Conservation (phyloP, 352 stramenopile genomes). For the Phytophthora uliginosa region DNA sequence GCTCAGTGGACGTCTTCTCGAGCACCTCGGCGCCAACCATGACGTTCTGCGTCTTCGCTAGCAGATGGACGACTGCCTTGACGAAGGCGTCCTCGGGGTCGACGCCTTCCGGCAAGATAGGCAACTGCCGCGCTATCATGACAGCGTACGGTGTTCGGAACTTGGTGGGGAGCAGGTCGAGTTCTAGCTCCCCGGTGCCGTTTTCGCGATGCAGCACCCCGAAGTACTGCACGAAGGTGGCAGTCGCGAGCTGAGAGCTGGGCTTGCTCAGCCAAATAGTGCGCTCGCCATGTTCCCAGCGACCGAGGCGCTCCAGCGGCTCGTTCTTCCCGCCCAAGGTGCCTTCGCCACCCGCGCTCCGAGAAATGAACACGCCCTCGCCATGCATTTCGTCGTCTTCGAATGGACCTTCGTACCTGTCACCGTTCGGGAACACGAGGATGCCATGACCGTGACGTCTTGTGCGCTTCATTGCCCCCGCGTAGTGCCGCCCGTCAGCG, state of each 20-base stretch:
- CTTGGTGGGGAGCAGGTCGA: slow-evolving; percentile 70
- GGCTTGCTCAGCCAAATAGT: slow-evolving; percentile 73
- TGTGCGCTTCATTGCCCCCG: slow-evolving; percentile 66
- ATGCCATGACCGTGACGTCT: slow-evolving; percentile 81
- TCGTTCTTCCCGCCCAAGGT: slow-evolving; percentile 42
- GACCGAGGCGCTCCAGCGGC: slow-evolving; percentile 67
- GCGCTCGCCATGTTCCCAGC: slow-evolving; percentile 75
- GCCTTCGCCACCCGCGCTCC: slow-evolving; percentile 21
- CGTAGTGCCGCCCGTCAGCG: slow-evolving; percentile 76
- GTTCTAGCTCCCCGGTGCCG: slow-evolving; percentile 63
- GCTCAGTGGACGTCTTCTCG: slow-evolving; percentile 57
- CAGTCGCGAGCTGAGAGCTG: slow-evolving; percentile 75
- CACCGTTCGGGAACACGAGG: slow-evolving; percentile 89
- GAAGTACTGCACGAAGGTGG: slow-evolving; percentile 86
- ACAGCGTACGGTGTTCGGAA: slow-evolving; percentile 85
- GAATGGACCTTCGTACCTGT: slow-evolving; percentile 93
- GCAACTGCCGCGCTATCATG: slow-evolving; percentile 82
- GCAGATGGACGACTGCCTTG: slow-evolving; percentile 70
- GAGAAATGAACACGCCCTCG: slow-evolving; percentile 74
- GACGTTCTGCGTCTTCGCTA: slow-evolving; percentile 84
- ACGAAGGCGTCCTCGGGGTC: slow-evolving; percentile 76
- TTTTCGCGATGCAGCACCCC: slow-evolving; percentile 36
- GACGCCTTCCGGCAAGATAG: slow-evolving; percentile 76
- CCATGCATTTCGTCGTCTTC: slow-evolving; percentile 88
- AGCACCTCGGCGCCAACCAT: slow-evolving; percentile 74